Evolutionary conservation across 257 asterid species (phyloP).

Genomic region (Salvia miltiorrhiza): DNA sequence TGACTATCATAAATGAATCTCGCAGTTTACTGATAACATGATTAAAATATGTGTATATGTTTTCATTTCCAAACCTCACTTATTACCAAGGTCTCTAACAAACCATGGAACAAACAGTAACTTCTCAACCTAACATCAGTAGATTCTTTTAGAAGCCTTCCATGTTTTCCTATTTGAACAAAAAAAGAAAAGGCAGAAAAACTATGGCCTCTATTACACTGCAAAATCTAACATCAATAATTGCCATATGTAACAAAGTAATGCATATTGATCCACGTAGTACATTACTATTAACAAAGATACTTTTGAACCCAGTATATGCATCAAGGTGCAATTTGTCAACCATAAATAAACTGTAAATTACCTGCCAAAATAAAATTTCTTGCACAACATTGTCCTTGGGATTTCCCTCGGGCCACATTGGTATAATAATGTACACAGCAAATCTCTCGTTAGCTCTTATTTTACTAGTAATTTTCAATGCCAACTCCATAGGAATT

Average conservation of each 20-base stretch:
- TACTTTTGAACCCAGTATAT: neutral
- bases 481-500: constrained; percentile 75
- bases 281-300: neutral
- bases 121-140: constrained; percentile 9
- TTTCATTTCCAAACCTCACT: neutral
- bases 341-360: constrained; percentile 15
- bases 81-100: neutral
- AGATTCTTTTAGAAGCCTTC: neutral
- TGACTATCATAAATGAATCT: neutral
- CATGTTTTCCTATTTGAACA: neutral
- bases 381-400: constrained; percentile 73
- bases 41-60: neutral
- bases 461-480: constrained; percentile 76
- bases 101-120: constrained; percentile 8
- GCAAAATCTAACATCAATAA: constrained; percentile 5
- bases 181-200: neutral
- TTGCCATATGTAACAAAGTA: neutral
- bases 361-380: constrained; percentile 94
- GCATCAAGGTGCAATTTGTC: neutral
- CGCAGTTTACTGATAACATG: neutral
- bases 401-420: constrained; percentile 99
- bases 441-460: constrained; percentile 76
- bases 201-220: neutral
- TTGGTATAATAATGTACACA: constrained; percentile 70
- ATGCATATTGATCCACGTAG: neutral